A percentile compares a stretch with the other conserved stretches of the same genome.
These are phyloP conservation scores for Vicia villosa DNA, from an alignment of 306 rosid species.

Conservation along the genomic window DNA sequence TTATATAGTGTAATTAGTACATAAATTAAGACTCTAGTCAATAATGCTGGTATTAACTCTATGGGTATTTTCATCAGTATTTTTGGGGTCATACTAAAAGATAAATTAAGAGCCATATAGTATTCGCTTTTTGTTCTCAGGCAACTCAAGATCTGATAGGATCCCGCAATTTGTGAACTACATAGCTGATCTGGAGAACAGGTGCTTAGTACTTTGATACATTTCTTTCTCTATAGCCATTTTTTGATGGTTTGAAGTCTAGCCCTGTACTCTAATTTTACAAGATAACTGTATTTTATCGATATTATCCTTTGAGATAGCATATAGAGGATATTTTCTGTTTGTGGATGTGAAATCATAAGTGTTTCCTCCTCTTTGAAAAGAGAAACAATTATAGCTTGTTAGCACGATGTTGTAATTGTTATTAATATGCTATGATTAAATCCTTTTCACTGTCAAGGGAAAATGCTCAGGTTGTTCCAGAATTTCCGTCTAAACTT, in stretches of 20 bases:
- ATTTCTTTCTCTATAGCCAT: conserved; percentile 34
- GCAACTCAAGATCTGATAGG: conserved; percentile 59
- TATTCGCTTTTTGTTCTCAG: conserved; percentile 47
- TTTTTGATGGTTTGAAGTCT: conserved; percentile 20
- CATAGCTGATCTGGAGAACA: conserved; percentile 82
- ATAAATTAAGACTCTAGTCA: conserved; percentile 18
- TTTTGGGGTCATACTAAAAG: conserved; percentile 19
- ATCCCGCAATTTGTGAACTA: conserved; percentile 78
- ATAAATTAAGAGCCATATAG: conserved; percentile 21
- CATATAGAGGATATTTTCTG: conserved; percentile 27
- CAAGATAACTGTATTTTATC: background rate
- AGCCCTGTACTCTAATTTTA: conserved; percentile 15
- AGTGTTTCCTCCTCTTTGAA: conserved; percentile 11
- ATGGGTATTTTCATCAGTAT: conserved; percentile 18
- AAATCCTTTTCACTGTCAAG: conserved; percentile 51
- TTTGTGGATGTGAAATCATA: conserved; percentile 9
- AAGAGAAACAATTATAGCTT: conserved; percentile 21
- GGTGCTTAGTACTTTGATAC: conserved; percentile 47
- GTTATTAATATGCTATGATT: conserved; percentile 29
- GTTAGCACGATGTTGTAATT: conserved; percentile 9
- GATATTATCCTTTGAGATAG: conserved; percentile 2
- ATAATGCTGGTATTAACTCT: conserved; percentile 25
- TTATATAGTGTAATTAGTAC: background rate
- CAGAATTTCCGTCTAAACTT: conserved; percentile 90
- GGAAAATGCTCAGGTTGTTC: conserved; percentile 69